Percentiles rank a stretch among this genome's conserved stretches.
Evolutionary conservation across 805 yeast genomes (phyloP).

Genomic region (Lipomyces oligophaga): DNA sequence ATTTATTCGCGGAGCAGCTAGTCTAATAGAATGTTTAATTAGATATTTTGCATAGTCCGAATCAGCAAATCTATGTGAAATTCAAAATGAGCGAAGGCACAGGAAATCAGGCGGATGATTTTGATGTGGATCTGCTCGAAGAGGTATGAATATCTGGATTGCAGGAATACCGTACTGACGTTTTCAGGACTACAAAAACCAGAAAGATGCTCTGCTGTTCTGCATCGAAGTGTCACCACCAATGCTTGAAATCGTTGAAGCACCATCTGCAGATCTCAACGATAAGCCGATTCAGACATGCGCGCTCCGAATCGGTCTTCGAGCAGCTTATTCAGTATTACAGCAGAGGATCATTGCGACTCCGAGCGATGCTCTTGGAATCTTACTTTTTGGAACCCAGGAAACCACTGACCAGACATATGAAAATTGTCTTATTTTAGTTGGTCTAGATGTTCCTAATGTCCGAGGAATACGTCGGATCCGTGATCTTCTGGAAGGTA

Average conservation of each 20-base stretch:
- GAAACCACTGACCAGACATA: slow-evolving; percentile 33
- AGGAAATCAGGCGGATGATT: too few relatives aligned
- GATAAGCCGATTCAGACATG: slow-evolving; percentile 14
- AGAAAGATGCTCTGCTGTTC: slow-evolving; percentile 39
- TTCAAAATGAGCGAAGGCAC: too few relatives aligned
- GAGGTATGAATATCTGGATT: too few relatives aligned
- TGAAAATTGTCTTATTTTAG: slow-evolving; percentile 27
- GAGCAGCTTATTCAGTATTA: slow-evolving; percentile 58
- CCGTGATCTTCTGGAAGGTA: slow-evolving; percentile 26
- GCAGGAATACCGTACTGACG: too few relatives aligned
- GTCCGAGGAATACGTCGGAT: slow-evolving; percentile 21
- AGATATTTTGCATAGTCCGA: too few relatives aligned
- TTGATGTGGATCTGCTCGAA: too few relatives aligned
- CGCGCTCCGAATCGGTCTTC: slow-evolving; percentile 38
- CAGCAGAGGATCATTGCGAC: slow-evolving; percentile 59
- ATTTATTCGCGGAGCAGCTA: too few relatives aligned
- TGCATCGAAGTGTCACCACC: slow-evolving; percentile 37
- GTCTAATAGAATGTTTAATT: too few relatives aligned
- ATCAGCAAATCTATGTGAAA: too few relatives aligned
- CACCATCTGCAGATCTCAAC: slow-evolving; percentile 16
- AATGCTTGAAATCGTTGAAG: slow-evolving; percentile 31
- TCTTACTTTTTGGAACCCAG: slow-evolving; percentile 47
- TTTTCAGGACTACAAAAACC: slow-evolving; percentile 29
- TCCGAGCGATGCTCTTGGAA: slow-evolving; percentile 72
- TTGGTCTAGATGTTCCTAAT: slow-evolving; percentile 28